Base-by-base conservation (phyloP, 2,329 filamentous ascomycete species). In the Aspergillus bombycis region DNA sequence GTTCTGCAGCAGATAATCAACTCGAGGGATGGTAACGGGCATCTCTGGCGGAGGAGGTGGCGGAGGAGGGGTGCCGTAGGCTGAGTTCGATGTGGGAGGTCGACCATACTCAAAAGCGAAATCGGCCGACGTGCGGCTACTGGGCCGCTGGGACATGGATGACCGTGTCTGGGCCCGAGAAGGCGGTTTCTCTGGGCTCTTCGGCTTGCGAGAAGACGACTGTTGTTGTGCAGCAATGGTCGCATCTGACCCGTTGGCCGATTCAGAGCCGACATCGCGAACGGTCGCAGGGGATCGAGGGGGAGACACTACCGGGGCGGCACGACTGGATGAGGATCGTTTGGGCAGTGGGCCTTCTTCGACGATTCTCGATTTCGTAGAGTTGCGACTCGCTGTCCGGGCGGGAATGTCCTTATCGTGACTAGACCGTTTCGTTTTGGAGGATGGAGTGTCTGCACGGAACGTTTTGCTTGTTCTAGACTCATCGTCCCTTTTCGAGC, bases 1-100 rank as follows among this genome's bases (percentile, higher is more conserved):
- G 76, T 97, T 90, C 71, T 95, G 92, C 60, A 97, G 84, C 21
- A 98, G 83, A 75, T 98, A 98, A 75, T 98, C 94, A 21, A 98
- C 93, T 65, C 92, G 87, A 0, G 94, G 94, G 14, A 89, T 85
- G 46, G 93, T 88, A 50, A 89, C 83, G 41, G 86, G 83, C 46
- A 85, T 74, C 63, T 88, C 86, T 10, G 93, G 86, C 0, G 91
- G 89, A 1, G 92, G 90, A 2, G 91, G 93, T 0, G 93, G 93
- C 0, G 92, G 92, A 1, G 92, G 88, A 43, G 86, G 84, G 9
- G 75, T 74, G 3, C 75, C 75, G 48, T 72, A 79, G 10, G 69
- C 70, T 30, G 70, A 71, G 38, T 69, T 72, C 3, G 75, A 62
- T 10, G 71, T 70, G 7, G 74, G 69, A 36, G 73, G 74, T 26